Conservation (phyloP, 352 stramenopile species). For the Phytophthora capsici region DNA sequence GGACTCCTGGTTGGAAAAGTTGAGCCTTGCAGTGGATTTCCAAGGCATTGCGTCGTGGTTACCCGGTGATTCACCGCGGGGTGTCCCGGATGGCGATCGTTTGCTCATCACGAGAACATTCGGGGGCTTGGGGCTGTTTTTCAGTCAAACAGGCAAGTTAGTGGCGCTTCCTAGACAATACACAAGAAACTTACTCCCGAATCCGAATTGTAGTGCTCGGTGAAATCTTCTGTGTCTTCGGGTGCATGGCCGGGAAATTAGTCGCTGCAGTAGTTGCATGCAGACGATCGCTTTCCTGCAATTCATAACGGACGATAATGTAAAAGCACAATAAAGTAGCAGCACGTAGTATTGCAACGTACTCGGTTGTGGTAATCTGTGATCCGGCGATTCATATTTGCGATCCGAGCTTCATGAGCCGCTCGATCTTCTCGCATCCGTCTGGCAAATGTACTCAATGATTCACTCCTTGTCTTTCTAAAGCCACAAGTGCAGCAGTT, state of each 20-base stretch:
- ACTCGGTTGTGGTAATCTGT: conserved; percentile 79
- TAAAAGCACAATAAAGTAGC: not conserved
- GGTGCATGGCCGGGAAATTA: conserved; percentile 85
- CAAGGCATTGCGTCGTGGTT: conserved; percentile 31
- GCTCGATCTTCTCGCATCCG: conserved; percentile 65
- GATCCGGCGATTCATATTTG: conserved; percentile 88
- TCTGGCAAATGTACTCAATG: conserved; percentile 60
- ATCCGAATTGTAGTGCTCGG: conserved; percentile 66
- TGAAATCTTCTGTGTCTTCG: conserved; percentile 75
- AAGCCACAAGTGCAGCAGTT: not conserved
- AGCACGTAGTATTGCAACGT: not conserved
- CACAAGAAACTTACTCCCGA: conserved; percentile 52
- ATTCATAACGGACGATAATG: not conserved
- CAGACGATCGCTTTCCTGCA: conserved; percentile 66
- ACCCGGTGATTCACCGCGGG: too few relatives aligned
- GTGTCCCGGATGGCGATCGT: conserved; percentile 30
- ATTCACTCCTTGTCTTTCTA: conserved; percentile 58
- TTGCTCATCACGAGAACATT: conserved; percentile 58
- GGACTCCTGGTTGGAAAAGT: conserved; percentile 59
- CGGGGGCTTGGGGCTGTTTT: conserved; percentile 60
- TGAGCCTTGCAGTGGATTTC: conserved; percentile 40
- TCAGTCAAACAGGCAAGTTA: not conserved
- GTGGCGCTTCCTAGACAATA: not conserved
- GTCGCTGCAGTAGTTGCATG: conserved; percentile 69
- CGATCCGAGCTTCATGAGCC: conserved; percentile 65